Conservation (phyloP, 805 yeast species). For the Pichia cabralensis region DNA sequence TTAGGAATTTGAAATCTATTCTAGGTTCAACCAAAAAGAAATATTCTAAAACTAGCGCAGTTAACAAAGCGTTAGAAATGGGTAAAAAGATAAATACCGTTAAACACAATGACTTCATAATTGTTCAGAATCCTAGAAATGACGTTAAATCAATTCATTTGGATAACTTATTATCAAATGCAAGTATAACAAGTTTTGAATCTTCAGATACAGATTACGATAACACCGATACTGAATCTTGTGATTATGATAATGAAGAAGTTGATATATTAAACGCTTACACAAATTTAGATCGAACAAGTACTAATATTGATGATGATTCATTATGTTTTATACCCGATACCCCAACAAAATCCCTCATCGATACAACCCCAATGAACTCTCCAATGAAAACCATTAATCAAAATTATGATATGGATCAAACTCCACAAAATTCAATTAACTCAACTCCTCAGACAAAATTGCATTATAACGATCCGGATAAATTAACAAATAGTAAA, state of each 20-base stretch:
- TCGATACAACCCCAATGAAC: constrained; percentile 7
- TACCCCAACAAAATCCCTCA: constrained; percentile 8
- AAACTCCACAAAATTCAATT: constrained; percentile 7
- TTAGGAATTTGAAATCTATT: constrained; percentile 23
- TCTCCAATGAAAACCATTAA: constrained; percentile 3
- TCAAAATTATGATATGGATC: too few species aligned
- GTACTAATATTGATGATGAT: neutral
- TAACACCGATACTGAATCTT: neutral
- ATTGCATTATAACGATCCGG: too few species aligned
- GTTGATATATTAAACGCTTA: too few species aligned
- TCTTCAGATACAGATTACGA: constrained; percentile 3
- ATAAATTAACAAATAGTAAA: too few species aligned
- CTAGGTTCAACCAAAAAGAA: constrained; percentile 11
- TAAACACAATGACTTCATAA: constrained; percentile 8
- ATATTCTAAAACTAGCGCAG: constrained; percentile 12
- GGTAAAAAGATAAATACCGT: constrained; percentile 18
- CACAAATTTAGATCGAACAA: too few species aligned
- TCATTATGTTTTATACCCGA: constrained; percentile 3
- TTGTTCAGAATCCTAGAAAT: constrained; percentile 7
- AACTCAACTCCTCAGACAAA: constrained; percentile 5
- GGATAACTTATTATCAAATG: constrained; percentile 8
- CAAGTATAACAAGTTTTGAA: constrained; percentile 1
- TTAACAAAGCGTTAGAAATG: constrained; percentile 16
- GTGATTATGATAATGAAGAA: neutral
- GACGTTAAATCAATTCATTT: constrained; percentile 13